Conservation (phyloP, 306 rosid genomes). For the Fagus crenata region DNA sequence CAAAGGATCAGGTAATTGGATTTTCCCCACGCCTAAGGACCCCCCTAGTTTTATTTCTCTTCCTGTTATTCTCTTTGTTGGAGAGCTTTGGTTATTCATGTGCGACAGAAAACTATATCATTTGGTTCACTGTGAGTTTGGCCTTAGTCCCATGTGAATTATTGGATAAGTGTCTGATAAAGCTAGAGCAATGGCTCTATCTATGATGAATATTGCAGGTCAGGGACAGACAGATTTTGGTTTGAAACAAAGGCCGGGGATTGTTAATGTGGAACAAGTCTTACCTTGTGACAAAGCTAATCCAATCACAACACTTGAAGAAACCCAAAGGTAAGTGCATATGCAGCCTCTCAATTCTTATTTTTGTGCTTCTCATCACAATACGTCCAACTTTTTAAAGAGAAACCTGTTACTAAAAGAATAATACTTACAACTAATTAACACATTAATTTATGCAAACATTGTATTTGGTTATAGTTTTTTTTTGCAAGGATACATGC, state of each 20-base stretch:
- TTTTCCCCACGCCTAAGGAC: conserved; percentile 30
- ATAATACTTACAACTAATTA: no score
- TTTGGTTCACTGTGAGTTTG: conserved; percentile 28
- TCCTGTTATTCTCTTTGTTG: conserved; percentile 54
- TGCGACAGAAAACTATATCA: conserved; percentile 47
- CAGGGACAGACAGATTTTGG: conserved; percentile 46
- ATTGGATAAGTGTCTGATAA: conserved; percentile 54
- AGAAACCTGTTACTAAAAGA: no score
- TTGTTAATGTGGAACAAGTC: conserved; percentile 36
- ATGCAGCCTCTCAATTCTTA: not conserved
- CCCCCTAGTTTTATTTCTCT: conserved; percentile 38
- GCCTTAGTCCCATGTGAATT: conserved; percentile 44
- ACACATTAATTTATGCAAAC: no score
- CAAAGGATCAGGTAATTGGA: conserved; percentile 67
- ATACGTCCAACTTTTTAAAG: no score
- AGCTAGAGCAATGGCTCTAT: conserved; percentile 41
- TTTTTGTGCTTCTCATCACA: not conserved
- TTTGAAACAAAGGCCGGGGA: conserved; percentile 40
- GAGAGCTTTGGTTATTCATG: conserved; percentile 35
- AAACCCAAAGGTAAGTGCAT: conserved; percentile 38
- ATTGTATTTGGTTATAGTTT: no score
- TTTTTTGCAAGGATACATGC: conserved; percentile 27
- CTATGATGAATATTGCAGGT: conserved; percentile 48
- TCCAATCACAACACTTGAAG: conserved; percentile 27
- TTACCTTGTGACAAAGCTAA: conserved; percentile 32